Percentiles rank a stretch among this genome's conserved stretches.
phyloP scores from a whole-genome alignment of 139 green algal species.

The Chlamydomonas sp. region DNA sequence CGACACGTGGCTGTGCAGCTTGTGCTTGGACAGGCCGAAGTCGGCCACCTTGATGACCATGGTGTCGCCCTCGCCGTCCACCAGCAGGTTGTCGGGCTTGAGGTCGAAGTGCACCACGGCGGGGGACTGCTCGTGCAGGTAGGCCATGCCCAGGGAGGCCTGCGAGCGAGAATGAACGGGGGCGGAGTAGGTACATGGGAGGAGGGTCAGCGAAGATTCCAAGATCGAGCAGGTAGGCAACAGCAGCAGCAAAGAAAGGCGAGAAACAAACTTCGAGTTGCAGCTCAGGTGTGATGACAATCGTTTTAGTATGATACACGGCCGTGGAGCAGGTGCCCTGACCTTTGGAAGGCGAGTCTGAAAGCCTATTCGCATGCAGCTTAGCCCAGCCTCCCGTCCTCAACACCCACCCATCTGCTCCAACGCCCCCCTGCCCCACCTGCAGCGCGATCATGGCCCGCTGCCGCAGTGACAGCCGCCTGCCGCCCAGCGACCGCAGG shows the following conservation, averaged over 20 bases:
- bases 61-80: constrained; percentile 72
- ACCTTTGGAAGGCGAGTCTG: too few species aligned
- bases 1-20: constrained; percentile 73
- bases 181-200: not conserved
- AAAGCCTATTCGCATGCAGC: too few species aligned
- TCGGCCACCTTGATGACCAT: constrained; percentile 76
- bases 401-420: too few species aligned
- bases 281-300: not conserved
- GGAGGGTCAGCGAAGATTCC: too few species aligned
- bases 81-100: constrained; percentile 93
- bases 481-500: constrained; percentile 48
- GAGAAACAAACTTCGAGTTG: not conserved
- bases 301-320: too few species aligned
- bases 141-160: constrained; percentile 86
- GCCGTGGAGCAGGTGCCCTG: too few species aligned
- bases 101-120: constrained; percentile 96
- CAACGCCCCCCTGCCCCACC: not conserved
- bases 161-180: not conserved
- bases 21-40: constrained; percentile 89
- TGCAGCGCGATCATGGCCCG: constrained; percentile 85
- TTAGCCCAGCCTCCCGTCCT: too few species aligned
- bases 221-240: too few species aligned
- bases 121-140: constrained; percentile 82
- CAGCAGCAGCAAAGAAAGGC: too few species aligned
- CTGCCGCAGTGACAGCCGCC: constrained; percentile 63